Evolutionary conservation across 164 flowering plant species (phyloP).

Genomic region (Cinnamomum micranthum): DNA sequence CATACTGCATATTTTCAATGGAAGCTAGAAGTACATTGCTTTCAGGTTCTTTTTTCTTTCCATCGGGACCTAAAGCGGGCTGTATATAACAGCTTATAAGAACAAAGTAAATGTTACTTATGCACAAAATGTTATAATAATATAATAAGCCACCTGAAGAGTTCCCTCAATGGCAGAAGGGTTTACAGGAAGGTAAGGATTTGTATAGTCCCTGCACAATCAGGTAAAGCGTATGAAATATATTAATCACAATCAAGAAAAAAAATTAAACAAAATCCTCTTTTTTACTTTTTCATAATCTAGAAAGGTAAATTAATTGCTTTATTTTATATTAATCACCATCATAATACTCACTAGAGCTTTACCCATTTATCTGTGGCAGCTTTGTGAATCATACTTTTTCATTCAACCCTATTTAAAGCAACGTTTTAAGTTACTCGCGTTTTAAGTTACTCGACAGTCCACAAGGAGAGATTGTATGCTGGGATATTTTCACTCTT

Average conservation of each 20-base stretch:
- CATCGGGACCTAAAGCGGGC: constrained; percentile 63
- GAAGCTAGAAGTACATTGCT: constrained; percentile 97
- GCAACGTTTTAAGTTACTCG: no score
- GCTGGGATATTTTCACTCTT: no score
- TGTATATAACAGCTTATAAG: constrained; percentile 26
- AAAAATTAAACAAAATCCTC: not conserved
- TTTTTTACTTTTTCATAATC: no score
- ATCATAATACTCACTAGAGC: no score
- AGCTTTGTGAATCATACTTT: no score
- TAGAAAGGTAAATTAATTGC: no score
- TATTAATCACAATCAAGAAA: not conserved
- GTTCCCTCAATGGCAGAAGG: constrained; percentile 88
- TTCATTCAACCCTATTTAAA: no score
- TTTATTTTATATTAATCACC: no score
- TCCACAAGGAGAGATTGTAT: no score
- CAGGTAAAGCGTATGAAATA: not conserved
- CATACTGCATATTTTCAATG: constrained; percentile 96
- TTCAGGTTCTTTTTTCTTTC: constrained; percentile 76
- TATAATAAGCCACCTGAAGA: constrained; percentile 63
- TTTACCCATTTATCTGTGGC: no score
- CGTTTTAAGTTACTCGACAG: no score
- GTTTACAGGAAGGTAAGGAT: constrained; percentile 90
- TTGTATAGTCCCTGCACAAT: constrained; percentile 80
- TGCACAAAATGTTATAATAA: not conserved
- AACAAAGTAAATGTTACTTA: not conserved